phyloP scores from a whole-genome alignment of 192 early-diverging fungal genomes.

The Coemansia reversa region DNA sequence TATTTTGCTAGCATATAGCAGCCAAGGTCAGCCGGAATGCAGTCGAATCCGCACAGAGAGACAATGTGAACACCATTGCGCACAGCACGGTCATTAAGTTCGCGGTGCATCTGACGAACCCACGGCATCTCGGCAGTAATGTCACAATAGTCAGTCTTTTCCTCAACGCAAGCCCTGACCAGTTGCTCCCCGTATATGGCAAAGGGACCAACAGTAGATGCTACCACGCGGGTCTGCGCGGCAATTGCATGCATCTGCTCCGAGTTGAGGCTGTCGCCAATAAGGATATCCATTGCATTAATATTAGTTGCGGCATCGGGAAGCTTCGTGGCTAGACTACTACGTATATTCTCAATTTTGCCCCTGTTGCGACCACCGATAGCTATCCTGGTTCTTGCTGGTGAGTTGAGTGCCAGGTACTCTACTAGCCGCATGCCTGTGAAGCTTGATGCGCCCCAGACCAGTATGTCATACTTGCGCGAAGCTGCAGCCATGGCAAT shows the following conservation, averaged over 20 bases:
- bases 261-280: constrained; percentile 66
- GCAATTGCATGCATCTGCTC: constrained; percentile 63
- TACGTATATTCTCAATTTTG: constrained; percentile 65
- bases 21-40: constrained; percentile 85
- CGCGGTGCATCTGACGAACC: constrained; percentile 62
- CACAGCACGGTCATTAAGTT: constrained; percentile 67
- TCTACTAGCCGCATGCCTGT: constrained; percentile 74
- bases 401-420: constrained; percentile 58
- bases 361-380: constrained; percentile 71
- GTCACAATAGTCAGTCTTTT: constrained; percentile 81
- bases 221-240: constrained; percentile 66
- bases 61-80: constrained; percentile 70
- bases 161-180: constrained; percentile 42
- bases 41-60: constrained; percentile 87
- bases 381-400: constrained; percentile 62
- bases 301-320: constrained; percentile 8
- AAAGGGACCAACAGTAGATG: constrained; percentile 85
- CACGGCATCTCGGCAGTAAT: constrained; percentile 81
- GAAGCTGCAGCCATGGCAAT: constrained; percentile 21
- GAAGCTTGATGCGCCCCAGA: constrained; percentile 84
- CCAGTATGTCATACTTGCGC: constrained; percentile 59
- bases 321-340: constrained; percentile 58
- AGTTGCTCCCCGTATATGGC: constrained; percentile 67
- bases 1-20: constrained; percentile 69
- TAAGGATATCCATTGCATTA: constrained; percentile 57